Evolutionary conservation across 1,284 basidiomycete species (phyloP).

Genomic region (Trichosporon asahii): DNA sequence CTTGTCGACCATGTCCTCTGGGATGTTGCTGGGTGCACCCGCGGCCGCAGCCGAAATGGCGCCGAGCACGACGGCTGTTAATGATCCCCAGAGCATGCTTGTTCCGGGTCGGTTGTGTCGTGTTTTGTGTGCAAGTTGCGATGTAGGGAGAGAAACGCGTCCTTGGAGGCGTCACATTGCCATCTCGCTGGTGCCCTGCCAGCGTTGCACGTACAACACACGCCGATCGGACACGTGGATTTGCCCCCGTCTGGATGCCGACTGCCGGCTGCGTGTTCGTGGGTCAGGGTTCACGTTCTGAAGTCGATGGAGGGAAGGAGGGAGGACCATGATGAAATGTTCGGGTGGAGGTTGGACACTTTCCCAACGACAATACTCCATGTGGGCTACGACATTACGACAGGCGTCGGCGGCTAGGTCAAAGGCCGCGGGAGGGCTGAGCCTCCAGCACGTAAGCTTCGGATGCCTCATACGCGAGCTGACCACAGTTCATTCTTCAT

Average conservation of each 20-base stretch:
- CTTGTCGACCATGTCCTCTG: conserved; percentile 43
- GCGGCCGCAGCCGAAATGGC: conserved; percentile 11
- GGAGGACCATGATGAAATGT: conserved; percentile 12
- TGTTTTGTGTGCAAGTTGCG: not conserved
- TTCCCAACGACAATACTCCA: not conserved
- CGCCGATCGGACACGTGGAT: conserved; percentile 6
- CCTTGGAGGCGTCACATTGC: not conserved
- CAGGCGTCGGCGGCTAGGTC: not conserved
- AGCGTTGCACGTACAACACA: not conserved
- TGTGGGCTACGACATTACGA: not conserved
- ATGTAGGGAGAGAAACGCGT: not conserved
- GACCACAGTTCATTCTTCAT: conserved; percentile 46
- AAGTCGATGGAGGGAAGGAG: not conserved
- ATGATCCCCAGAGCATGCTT: conserved; percentile 8
- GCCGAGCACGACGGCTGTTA: conserved; percentile 7
- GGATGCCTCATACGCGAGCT: not conserved
- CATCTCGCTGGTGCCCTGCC: not conserved
- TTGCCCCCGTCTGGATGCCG: not conserved
- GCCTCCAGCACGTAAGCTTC: conserved; percentile 40
- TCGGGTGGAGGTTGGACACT: not conserved
- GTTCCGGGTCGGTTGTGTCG: not conserved
- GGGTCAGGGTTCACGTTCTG: not conserved
- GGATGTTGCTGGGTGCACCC: conserved; percentile 21
- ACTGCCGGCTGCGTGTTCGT: not conserved
- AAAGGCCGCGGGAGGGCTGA: conserved; percentile 20